Evolutionary conservation across 2,329 filamentous ascomycete species (phyloP), one percentile per base, ranked within the genome.

Genomic region (Phialophora verrucosa): DNA sequence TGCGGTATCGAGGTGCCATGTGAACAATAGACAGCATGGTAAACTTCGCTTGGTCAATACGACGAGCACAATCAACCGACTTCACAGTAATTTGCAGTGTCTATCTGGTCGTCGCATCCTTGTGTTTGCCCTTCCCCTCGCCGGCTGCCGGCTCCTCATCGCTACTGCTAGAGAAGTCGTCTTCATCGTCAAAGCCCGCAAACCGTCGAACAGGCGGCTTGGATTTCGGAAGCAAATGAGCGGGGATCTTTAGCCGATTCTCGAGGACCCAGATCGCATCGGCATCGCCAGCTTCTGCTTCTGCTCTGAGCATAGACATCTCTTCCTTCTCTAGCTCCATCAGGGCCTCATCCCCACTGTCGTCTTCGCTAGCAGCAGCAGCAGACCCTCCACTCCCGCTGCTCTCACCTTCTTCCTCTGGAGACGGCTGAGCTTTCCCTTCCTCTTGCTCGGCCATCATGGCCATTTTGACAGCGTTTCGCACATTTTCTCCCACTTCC

Each of bases 401-500:
- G 59, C 67, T 78, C 53, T 79, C 79, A 47, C 76, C 80, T 32
- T 78, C 76, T 71, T 78, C 77, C 79, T 31, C 77, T 78, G 62
- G 74, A 77, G 20, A 76, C 77, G 23, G 59, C 64, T 32, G 76
- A 73, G 23, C 77, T 74, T 63, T 79, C 44, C 35, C 78, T 73
- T 38, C 77, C 75, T 51, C 73, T 62, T 78, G 79, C 66, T 82
- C 79, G 44, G 89, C 88, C 71, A 92, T 90, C 69, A 94, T 83
- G 0, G 91, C 88, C 17, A 90, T 85, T 58, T 93, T 78, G 5
- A 92, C 89, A 17, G 90, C 89, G 75, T 94, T 91, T 3, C 90
- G 85, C 0, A 93, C 94, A 77, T 91, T 90, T 80, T 96, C 92
- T 71, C 87, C 90, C 29, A 90, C 91, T 76, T 97, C 93, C 73